Evolutionary conservation across 2,329 filamentous ascomycete genomes (phyloP).

Genomic region (Colletotrichum lupini): DNA sequence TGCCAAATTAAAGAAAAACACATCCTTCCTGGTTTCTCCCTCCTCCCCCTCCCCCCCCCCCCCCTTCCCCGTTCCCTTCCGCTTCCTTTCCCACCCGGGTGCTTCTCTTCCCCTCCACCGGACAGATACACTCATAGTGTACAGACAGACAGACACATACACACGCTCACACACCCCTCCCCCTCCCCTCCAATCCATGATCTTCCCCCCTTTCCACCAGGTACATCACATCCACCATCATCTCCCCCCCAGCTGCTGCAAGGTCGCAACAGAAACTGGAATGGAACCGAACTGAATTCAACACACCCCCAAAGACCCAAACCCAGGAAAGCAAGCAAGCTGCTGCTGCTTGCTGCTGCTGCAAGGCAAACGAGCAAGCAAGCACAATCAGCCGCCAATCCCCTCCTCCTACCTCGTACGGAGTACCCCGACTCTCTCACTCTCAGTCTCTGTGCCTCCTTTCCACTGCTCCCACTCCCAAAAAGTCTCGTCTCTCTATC

Average conservation of each 20-base stretch:
- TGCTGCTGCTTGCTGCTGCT: too few species aligned
- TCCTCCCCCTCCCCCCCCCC: neutral
- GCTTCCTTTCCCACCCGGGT: constrained; percentile 8
- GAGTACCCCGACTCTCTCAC: too few species aligned
- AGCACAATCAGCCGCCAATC: neutral
- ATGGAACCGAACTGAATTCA: neutral
- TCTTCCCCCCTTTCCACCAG: neutral
- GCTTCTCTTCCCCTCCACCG: constrained; percentile 13
- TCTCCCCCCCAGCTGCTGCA: constrained; percentile 6
- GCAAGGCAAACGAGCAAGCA: neutral
- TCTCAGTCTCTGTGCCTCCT: neutral
- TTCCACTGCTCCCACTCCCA: neutral
- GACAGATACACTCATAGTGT: neutral
- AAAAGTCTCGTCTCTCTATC: neutral
- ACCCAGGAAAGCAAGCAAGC: neutral
- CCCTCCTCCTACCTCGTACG: too few species aligned
- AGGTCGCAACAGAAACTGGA: constrained; percentile 6
- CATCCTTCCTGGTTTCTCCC: neutral
- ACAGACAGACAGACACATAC: too few species aligned
- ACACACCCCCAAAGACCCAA: neutral
- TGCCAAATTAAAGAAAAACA: constrained; percentile 20
- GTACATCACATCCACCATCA: constrained; percentile 4
- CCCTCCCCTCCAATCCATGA: constrained; percentile 1
- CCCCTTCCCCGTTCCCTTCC: neutral
- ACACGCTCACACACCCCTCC: constrained; percentile 5